Evolutionary conservation across 2,329 filamentous ascomycete species (phyloP), one percentile per base, ranked within the genome.

Genomic region (Verticillium klebahnii): DNA sequence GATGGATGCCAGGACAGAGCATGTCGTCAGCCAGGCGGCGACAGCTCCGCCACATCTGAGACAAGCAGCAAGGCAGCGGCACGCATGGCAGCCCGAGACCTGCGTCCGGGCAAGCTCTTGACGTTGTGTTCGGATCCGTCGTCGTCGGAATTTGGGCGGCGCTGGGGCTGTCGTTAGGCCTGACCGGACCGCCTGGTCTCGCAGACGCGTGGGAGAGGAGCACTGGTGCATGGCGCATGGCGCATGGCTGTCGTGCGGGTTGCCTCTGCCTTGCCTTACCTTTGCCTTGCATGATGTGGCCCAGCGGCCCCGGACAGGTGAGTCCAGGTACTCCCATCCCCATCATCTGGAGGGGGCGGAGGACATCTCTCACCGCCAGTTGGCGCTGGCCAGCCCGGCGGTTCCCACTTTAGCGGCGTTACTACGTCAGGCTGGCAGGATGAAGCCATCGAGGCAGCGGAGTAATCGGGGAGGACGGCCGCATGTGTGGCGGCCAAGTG

Each of bases 401-500:
- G 45, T 23, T 52, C 19, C 45, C 45, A 52, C 45, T 23, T 25
- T 52, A 52, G 9, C n/a, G 19, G 15, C 45, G 45, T 23, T 52
- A 12, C 45, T 25, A 52, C 45, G 45, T 52, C 45, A 52, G 45
- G 45, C n/a, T 52, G 45, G 45, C 11, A 25, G 19, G 19, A 8
- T 11, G 19, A 52, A 19, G 45, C 45, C n/a, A 23, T 19, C 11
- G 12, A 52, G 8, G n/a, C 45, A 14, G 19, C n/a, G 45, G 45
- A 23, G n/a, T 23, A 19, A 52, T 23, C 45, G 62, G 57, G 59
- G 69, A 68, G 29, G 60, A 63, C 66, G 70, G 71, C 60, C 68
- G 69, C 69, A 72, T 65, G 59, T 61, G 62, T 59, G n/a, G 63
- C 60, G 69, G 65, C 68, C 68, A 69, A 63, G 67, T 65, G 62